A percentile compares a stretch with the other conserved stretches of the same genome.
Conservation (phyloP, 2,329 filamentous ascomycete genomes). For the Knoxdaviesia proteae region DNA sequence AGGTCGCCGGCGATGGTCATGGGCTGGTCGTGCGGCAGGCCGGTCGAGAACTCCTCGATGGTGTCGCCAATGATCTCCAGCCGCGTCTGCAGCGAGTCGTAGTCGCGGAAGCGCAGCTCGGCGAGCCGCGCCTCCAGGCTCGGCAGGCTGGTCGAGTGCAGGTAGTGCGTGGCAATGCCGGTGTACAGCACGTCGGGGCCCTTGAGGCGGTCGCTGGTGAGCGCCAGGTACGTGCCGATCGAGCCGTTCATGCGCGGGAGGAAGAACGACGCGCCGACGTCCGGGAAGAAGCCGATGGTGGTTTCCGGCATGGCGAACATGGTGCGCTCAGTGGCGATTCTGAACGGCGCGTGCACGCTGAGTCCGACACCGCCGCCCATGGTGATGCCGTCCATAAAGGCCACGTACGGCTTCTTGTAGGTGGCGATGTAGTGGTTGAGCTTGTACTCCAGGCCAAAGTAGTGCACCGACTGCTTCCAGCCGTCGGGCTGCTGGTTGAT, state of each 20-base stretch:
- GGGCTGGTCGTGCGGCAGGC: constrained; percentile 55
- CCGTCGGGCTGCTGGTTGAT: constrained; percentile 55
- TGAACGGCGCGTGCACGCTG: constrained; percentile 83
- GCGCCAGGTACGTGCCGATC: constrained; percentile 75
- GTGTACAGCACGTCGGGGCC: constrained; percentile 78
- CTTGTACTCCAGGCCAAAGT: constrained; percentile 90
- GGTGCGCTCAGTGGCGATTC: constrained; percentile 89
- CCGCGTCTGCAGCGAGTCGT: constrained; percentile 39
- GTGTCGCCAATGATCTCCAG: constrained; percentile 61
- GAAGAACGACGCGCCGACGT: constrained; percentile 94
- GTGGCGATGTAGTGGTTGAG: constrained; percentile 91
- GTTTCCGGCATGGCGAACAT: constrained; percentile 98
- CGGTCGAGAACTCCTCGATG: constrained; percentile 79
- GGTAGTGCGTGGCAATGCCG: constrained; percentile 85
- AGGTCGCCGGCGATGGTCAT: constrained; percentile 47
- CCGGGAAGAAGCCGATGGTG: constrained; percentile 94
- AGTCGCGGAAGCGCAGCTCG: constrained; percentile 75
- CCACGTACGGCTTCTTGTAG: constrained; percentile 79
- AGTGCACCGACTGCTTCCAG: constrained; percentile 55
- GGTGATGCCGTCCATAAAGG: constrained; percentile 93
- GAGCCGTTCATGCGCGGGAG: constrained; percentile 72
- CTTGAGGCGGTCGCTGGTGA: constrained; percentile 67
- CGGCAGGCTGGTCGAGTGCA: constrained; percentile 74
- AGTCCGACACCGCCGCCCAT: constrained; percentile 96
- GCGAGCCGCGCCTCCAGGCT: constrained; percentile 67